Evolutionary conservation across 176 grass and related monocot genomes (phyloP).

Genomic region (Raddia guianensis): DNA sequence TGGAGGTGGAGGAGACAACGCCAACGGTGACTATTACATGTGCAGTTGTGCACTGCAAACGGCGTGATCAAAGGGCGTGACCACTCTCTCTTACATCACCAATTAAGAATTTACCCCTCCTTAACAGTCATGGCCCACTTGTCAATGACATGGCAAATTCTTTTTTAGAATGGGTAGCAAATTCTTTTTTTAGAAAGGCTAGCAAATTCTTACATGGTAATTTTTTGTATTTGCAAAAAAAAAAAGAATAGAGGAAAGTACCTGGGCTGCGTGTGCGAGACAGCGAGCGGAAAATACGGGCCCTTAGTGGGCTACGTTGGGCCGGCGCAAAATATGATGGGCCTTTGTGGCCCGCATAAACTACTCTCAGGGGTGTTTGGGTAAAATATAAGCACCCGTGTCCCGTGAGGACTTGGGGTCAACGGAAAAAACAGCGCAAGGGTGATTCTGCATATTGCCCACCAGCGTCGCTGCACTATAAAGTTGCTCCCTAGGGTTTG

Average conservation of each 20-base stretch:
- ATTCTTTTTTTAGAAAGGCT: too few relatives aligned
- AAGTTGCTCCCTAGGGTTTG: slow-evolving; percentile 48
- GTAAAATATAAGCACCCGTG: not conserved
- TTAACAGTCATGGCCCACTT: too few relatives aligned
- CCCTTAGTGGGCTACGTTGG: not conserved
- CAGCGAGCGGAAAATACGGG: not conserved
- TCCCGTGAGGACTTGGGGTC: not conserved
- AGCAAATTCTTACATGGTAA: too few relatives aligned
- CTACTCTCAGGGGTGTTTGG: not conserved
- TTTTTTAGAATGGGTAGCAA: too few relatives aligned
- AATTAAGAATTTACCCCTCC: too few relatives aligned
- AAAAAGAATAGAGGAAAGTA: not conserved
- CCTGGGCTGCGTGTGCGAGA: not conserved
- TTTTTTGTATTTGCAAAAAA: too few relatives aligned
- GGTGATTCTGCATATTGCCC: slow-evolving; percentile 13
- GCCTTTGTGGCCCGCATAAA: not conserved
- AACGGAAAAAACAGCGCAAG: not conserved
- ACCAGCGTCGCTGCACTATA: slow-evolving; percentile 14
- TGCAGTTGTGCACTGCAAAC: not conserved
- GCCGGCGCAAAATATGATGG: not conserved
- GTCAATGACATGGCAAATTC: too few relatives aligned
- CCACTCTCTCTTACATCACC: too few relatives aligned
- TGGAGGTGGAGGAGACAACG: not conserved
- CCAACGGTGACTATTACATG: not conserved
- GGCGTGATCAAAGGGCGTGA: not conserved